Base-by-base conservation (phyloP, 116 monocot species). In the Posidonia oceanica region DNA sequence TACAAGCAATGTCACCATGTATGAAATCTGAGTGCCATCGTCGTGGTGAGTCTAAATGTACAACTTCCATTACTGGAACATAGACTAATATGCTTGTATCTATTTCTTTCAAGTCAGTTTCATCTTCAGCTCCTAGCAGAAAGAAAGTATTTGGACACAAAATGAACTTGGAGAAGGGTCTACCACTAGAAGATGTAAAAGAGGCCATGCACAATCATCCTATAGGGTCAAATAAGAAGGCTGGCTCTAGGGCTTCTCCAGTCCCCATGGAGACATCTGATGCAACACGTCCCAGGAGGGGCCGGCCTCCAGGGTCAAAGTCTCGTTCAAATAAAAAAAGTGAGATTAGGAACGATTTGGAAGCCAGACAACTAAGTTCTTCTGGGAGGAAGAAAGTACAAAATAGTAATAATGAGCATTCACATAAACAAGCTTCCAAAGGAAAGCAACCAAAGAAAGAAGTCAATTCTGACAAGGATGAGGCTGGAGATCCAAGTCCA, bases 231-330 rank as follows among this genome's bases (percentile, higher is more conserved):
- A 51, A 67, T 8, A 51, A 67, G 12, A 67, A 11, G 3, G 16
- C 4, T 0, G 48, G 7, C 16, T 39, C 57, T 54, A 18, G 5
- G 1, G 56, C 14, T 38, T 58, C 57, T 39, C 70, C 70, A 55
- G 39, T 70, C n/a, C 39, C 40, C 0, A 40, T 14, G 17, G 70
- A 57, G 55, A 62, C 60, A 39, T 48, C 23, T 48, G 72, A 72
- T 48, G 29, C 7, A 44, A 29, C 17, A 14, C 61, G 61, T 51
- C 41, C 18, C 0, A 72, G 20, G 61, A 72, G 72, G 72, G 72
- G 72, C 16, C 60, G 72, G 22, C 72, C 61, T 29, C 61, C 61
- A 21, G 71, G 56, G 10, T 71, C 71, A 42, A 72, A 62, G 29
- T 17, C 36, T 58, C 21, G 14, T 52, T 3, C 2, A 16, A 22